Percentiles rank a stretch among this genome's conserved stretches.
Conservation (phyloP, 2,329 filamentous ascomycete species). For the Nemania abortiva region DNA sequence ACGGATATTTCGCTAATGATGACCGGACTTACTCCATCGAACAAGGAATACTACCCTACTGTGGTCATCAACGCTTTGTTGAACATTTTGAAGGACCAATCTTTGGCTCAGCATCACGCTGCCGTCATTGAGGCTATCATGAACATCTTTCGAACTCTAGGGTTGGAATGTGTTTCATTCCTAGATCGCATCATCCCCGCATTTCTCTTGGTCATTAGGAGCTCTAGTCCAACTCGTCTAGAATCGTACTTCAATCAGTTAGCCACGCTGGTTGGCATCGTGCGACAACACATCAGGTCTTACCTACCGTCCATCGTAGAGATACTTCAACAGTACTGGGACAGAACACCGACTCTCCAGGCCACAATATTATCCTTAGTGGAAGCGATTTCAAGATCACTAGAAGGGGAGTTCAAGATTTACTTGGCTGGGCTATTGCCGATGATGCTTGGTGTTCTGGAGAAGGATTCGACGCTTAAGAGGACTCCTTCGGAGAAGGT, state of each 20-base stretch:
- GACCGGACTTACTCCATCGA: conserved; percentile 94
- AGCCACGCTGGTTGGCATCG: conserved; percentile 91
- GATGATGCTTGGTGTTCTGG: conserved; percentile 92
- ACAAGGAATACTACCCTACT: conserved; percentile 98
- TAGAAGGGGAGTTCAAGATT: conserved; percentile 98
- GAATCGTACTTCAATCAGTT: conserved; percentile 99
- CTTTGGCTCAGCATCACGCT: conserved; percentile 89
- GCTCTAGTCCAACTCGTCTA: conserved; percentile 79
- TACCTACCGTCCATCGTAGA: conserved; percentile 89
- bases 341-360: conserved; percentile 81
- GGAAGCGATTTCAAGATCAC: conserved; percentile 90
- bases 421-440: conserved; percentile 91
- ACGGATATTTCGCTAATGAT: conserved; percentile 98
- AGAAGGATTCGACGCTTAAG: conserved; percentile 82
- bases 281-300: conserved; percentile 94
- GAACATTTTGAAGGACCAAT: conserved; percentile 90
- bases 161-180: conserved; percentile 95
- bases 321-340: conserved; percentile 91
- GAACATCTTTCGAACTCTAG: conserved; percentile 97
- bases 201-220: conserved; percentile 89
- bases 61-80: conserved; percentile 97
- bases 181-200: conserved; percentile 94
- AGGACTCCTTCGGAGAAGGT: conserved; percentile 89
- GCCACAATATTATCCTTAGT: conserved; percentile 92
- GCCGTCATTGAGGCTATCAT: conserved; percentile 97